phyloP scores from a whole-genome alignment of 441 rosid species.

The Croton setiger region DNA sequence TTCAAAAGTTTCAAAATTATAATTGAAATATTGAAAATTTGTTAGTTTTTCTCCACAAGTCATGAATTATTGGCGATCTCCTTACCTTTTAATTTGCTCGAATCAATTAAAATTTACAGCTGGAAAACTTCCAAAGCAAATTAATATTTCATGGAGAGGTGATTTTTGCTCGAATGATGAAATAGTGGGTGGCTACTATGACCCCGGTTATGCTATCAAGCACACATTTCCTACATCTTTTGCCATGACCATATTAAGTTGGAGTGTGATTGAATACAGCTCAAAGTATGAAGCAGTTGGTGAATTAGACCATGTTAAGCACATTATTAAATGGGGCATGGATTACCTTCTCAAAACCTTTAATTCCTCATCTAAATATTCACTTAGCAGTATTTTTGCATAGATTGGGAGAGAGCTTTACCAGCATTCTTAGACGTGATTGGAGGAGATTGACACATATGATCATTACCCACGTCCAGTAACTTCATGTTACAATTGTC shows the following conservation, averaged over 20 bases:
- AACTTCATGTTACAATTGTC: slow-evolving; percentile 42
- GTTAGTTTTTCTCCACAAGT: background rate
- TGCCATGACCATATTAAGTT: slow-evolving; percentile 87
- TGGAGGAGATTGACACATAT: slow-evolving; percentile 52
- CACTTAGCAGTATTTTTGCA: slow-evolving; percentile 19
- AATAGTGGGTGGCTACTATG: slow-evolving; percentile 76
- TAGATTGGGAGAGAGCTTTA: slow-evolving; percentile 36
- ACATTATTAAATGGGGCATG: slow-evolving; percentile 63
- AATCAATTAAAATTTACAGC: slow-evolving; percentile 10
- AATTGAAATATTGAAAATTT: too few species aligned
- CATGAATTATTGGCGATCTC: background rate
- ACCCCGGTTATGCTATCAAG: slow-evolving; percentile 91
- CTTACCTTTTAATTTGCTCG: background rate
- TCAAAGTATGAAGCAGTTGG: slow-evolving; percentile 73
- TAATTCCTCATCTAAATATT: slow-evolving; percentile 8
- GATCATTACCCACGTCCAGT: slow-evolving; percentile 44
- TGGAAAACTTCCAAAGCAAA: slow-evolving; percentile 17
- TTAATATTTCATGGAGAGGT: slow-evolving; percentile 37
- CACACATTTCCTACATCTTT: slow-evolving; percentile 72
- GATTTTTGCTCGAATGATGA: slow-evolving; percentile 76
- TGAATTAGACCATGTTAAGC: slow-evolving; percentile 71
- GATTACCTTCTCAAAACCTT: slow-evolving; percentile 23
- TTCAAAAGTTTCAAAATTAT: too few species aligned
- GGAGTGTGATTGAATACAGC: slow-evolving; percentile 95
- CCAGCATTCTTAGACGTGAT: slow-evolving; percentile 76